These are phyloP conservation scores for Hymenoscyphus fraxineus DNA, from an alignment of 2,329 filamentous ascomycete species.

Conservation along the genomic window DNA sequence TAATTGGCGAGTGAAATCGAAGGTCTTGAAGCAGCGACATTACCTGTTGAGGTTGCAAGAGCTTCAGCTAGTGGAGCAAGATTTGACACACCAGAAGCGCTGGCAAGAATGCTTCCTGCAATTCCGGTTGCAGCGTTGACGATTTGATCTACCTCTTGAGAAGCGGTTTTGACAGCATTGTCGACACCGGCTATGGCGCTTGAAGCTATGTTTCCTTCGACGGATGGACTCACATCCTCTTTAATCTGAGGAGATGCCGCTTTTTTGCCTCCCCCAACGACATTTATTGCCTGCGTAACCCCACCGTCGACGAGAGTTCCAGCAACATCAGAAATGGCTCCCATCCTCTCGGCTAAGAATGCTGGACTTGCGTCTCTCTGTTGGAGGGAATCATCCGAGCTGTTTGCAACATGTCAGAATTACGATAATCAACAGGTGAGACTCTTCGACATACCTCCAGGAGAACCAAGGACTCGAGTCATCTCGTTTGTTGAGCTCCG, in stretches of 20 bases:
- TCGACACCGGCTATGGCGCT: conserved; percentile 16
- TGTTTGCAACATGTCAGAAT: not conserved
- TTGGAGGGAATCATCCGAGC: not conserved
- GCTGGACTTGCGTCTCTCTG: not conserved
- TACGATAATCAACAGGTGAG: not conserved
- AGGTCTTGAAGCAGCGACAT: not conserved
- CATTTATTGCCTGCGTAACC: conserved; percentile 7
- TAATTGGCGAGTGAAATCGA: not conserved
- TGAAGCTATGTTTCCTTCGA: conserved; percentile 7
- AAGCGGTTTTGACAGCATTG: not conserved
- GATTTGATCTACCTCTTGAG: conserved; percentile 5
- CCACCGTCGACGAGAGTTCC: conserved; percentile 19
- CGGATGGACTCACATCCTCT: not conserved
- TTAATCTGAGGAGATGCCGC: not conserved
- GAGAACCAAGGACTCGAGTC: conserved; percentile 17
- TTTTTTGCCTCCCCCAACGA: not conserved
- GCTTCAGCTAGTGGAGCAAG: conserved; percentile 12
- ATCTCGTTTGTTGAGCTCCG: conserved; percentile 14
- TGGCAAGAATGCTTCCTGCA: conserved; percentile 18
- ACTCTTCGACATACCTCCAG: conserved; percentile 22
- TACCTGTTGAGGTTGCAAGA: not conserved
- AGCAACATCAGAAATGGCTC: conserved; percentile 21
- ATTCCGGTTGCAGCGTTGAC: conserved; percentile 18
- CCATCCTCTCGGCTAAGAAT: conserved; percentile 12
- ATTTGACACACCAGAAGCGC: conserved; percentile 13